Evolutionary conservation across 768 basidiomycete genomes (phyloP).

Genomic region (Clavulina sp.): DNA sequence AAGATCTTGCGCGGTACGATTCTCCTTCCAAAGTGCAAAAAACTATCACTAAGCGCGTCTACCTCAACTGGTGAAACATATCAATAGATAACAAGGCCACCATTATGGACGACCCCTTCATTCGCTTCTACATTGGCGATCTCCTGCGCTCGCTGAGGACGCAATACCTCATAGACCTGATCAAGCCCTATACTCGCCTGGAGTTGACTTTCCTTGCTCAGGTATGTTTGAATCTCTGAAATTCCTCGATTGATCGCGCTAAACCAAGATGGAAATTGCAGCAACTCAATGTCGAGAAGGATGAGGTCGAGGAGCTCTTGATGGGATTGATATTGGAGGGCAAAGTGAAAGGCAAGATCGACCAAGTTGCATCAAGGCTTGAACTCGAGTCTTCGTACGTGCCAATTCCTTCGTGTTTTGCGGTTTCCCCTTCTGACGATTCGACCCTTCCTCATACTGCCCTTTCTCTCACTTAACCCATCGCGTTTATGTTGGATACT

Average conservation of each 20-base stretch:
- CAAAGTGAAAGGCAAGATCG: slow-evolving; percentile 92
- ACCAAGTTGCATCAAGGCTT: slow-evolving; percentile 86
- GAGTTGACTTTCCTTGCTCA: slow-evolving; percentile 88
- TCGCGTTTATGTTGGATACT: too few species aligned
- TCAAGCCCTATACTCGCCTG: slow-evolving; percentile 91
- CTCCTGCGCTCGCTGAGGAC: slow-evolving; percentile 85
- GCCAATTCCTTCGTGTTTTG: neutral
- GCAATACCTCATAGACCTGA: slow-evolving; percentile 92
- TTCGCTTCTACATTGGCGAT: slow-evolving; percentile 90
- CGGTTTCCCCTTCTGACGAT: neutral
- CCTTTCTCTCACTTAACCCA: neutral
- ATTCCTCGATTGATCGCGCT: neutral
- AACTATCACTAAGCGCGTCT: too few species aligned
- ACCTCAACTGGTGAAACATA: neutral
- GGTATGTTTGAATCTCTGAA: slow-evolving; percentile 25
- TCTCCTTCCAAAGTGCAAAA: too few species aligned
- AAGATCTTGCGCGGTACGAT: slow-evolving; percentile 71
- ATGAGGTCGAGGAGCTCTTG: slow-evolving; percentile 86
- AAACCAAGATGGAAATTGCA: slow-evolving; percentile 17
- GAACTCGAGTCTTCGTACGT: slow-evolving; percentile 77
- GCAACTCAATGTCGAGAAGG: slow-evolving; percentile 90
- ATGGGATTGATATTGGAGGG: slow-evolving; percentile 89
- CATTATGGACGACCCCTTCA: slow-evolving; percentile 93
- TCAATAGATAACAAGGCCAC: slow-evolving; percentile 73
- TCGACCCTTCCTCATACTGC: slow-evolving; percentile 1